phyloP scores from a whole-genome alignment of 2,329 filamentous ascomycete species.

The Camillea tinctor region DNA sequence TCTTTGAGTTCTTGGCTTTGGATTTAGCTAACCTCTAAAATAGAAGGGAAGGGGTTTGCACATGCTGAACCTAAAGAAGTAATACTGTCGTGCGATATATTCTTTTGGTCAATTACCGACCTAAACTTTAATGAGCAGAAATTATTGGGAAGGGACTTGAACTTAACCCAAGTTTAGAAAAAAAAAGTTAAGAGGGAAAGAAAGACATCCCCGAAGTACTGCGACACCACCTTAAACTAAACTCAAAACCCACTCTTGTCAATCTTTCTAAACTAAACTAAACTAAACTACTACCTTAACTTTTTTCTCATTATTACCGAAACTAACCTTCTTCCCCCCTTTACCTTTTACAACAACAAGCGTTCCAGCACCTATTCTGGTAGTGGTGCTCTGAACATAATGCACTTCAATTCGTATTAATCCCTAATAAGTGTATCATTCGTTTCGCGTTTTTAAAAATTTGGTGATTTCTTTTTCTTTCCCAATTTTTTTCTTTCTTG shows the following conservation, averaged over 20 bases:
- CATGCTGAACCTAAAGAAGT: too few species aligned
- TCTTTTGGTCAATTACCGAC: too few species aligned
- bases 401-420: constrained; percentile 1
- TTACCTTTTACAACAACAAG: constrained; percentile 12
- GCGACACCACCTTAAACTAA: too few species aligned
- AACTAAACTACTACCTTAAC: too few species aligned
- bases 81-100: not conserved
- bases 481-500: not conserved
- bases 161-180: too few species aligned
- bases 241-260: too few species aligned
- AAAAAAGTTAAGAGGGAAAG: too few species aligned
- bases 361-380: constrained; percentile 2
- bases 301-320: not conserved
- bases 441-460: not conserved
- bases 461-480: not conserved
- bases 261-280: too few species aligned
- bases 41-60: not conserved
- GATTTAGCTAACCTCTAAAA: not conserved
- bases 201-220: too few species aligned
- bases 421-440: not conserved
- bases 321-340: constrained; percentile 3
- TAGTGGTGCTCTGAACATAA: constrained; percentile 1
- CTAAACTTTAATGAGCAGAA: too few species aligned
- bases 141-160: too few species aligned
- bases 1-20: not conserved